Conservation (phyloP, 2,329 filamentous ascomycete species). For the Hymenoscyphus scutula region DNA sequence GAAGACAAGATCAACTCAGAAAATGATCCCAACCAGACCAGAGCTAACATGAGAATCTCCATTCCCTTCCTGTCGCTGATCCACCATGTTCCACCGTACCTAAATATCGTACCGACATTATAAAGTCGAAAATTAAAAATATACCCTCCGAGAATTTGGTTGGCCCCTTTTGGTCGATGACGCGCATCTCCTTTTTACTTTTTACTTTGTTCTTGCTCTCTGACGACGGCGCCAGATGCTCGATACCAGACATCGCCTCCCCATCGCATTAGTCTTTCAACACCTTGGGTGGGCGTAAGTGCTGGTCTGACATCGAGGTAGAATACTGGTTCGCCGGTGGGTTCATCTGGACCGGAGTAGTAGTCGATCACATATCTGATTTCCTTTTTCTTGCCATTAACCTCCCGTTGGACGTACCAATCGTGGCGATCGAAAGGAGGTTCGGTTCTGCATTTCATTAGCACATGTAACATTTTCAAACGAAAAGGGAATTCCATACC, state of each 20-base stretch:
- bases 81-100: neutral
- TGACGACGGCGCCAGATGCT: constrained; percentile 32
- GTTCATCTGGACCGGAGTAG: constrained; percentile 72
- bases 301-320: constrained; percentile 93
- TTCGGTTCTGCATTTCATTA: constrained; percentile 55
- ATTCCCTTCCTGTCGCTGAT: neutral
- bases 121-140: constrained; percentile 9
- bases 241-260: constrained; percentile 87
- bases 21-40: neutral
- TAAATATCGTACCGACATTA: constrained; percentile 4
- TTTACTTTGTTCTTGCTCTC: constrained; percentile 27
- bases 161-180: neutral
- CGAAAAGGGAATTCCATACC: constrained; percentile 47
- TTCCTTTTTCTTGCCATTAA: constrained; percentile 67
- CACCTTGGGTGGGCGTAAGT: constrained; percentile 73
- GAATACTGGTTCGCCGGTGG: constrained; percentile 89
- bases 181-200: neutral
- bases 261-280: constrained; percentile 84
- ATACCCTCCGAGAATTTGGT: neutral
- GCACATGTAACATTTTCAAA: constrained; percentile 16
- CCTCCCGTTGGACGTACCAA: constrained; percentile 82
- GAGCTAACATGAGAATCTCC: neutral
- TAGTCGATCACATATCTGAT: constrained; percentile 97
- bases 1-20: neutral
- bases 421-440: constrained; percentile 96